A percentile compares a stretch with the other conserved stretches of the same genome.
These are phyloP conservation scores for Fusarium sarcochroum DNA, from an alignment of 2,329 filamentous ascomycete species.

Conservation along the genomic window DNA sequence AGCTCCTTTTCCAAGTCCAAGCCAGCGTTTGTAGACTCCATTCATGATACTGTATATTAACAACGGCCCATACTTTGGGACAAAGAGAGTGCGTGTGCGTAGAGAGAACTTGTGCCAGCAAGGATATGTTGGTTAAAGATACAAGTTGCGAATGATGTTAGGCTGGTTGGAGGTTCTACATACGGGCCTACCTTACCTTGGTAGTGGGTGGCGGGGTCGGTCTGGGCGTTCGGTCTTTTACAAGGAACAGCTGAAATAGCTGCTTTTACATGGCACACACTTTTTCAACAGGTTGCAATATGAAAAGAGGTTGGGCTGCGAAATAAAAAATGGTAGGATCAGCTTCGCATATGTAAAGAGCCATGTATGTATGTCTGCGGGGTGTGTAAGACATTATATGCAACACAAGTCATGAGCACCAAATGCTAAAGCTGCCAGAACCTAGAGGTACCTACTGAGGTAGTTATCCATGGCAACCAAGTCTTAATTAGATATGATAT, in stretches of 20 bases:
- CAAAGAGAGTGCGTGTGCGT: slow-evolving; percentile 10
- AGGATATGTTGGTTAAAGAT: slow-evolving; percentile 31
- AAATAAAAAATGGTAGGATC: slow-evolving; percentile 5
- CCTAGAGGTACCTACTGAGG: no score
- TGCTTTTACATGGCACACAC: slow-evolving; percentile 28
- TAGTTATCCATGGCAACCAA: background rate
- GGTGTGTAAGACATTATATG: slow-evolving; percentile 17
- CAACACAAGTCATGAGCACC: slow-evolving; percentile 5
- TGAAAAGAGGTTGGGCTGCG: slow-evolving; percentile 13
- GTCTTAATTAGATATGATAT: background rate
- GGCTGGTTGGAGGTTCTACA: slow-evolving; percentile 30
- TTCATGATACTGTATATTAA: slow-evolving; percentile 54
- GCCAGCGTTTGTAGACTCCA: slow-evolving; percentile 66
- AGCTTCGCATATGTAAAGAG: slow-evolving; percentile 1
- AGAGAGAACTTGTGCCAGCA: slow-evolving; percentile 18
- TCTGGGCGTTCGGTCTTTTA: slow-evolving; percentile 29
- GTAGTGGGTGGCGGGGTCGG: slow-evolving; percentile 44
- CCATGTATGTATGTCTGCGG: slow-evolving; percentile 6
- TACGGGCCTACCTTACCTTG: slow-evolving; percentile 10
- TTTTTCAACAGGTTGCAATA: slow-evolving; percentile 4
- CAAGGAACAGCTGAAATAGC: slow-evolving; percentile 27
- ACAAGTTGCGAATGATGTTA: slow-evolving; percentile 31
- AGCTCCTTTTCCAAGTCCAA: slow-evolving; percentile 92
- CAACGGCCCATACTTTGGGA: slow-evolving; percentile 35
- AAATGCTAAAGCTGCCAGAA: background rate